Evolutionary conservation across 345 rosid species (phyloP), one percentile per base, ranked within the genome.

Genomic region (Boechera divaricarpa): DNA sequence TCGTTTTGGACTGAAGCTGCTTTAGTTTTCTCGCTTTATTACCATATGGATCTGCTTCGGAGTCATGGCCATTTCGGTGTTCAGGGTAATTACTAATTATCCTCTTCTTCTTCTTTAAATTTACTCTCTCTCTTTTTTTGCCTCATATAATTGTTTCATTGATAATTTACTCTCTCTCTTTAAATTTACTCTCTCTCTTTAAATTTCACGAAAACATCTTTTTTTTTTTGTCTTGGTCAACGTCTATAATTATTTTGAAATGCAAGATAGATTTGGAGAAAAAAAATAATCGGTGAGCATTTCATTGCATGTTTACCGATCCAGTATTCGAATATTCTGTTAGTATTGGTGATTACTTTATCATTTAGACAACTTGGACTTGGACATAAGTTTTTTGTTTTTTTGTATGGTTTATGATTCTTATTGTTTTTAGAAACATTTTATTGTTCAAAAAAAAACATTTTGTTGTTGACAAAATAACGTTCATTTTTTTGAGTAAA

Each of bases 1-100:
- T 89, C 98, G 2, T 89, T 87, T 71, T 93, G 98, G 97, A 91
- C 95, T 2, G 92, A 93, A 77, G 85, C 97, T 56, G 97, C 97
- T 71, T 60, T 89, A 62, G 97, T 89, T 15, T 82, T 89, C 7
- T 73, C 86, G 18, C 80, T 91, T 5, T 91, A 91, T 67, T 83
- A 89, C 48, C 97, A 91, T 70, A 35, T 88, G 86, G 90, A 93
- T 79, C 90, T 89, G 29, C 88, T 93, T 7, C 80, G 86, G 69
- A 48, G 10, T 12, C 81, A 89, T 84, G 89, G 93, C 26, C 98
- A 93, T 74, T 91, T 86, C 82, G 90, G 77, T 80, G 61, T 76
- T 52, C 73, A 67, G 73, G 94, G 98, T 92, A 84, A 2, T 5
- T 53, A n/a, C 16, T 33, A 32, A n/a, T 59, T 36, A 32, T 32